Base-by-base conservation (phyloP, 129 eudicot genomes). In the Pulicaria dysenterica region DNA sequence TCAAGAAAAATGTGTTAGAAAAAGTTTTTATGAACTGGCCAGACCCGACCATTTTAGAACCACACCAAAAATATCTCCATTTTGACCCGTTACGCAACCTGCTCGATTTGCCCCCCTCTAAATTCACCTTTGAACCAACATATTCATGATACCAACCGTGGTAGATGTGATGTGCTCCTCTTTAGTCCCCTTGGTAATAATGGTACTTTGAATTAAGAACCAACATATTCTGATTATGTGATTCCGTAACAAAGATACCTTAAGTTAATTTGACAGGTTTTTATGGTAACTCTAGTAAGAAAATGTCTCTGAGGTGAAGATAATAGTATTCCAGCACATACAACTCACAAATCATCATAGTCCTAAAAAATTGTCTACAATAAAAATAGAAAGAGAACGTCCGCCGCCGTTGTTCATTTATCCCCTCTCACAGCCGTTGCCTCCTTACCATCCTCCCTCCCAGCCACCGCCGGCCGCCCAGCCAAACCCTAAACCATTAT, bases 131-230 rank as follows among this genome's bases (percentile, higher is more conserved):
- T 14, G 70, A 76, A 60, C 31, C 56, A 51, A 54, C 15, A 72
- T 47, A 50, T 78, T 62, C 51, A 61, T 46, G 38, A 53, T 41
- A 70, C 71, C 40, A 67, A 87, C 92, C 89, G 76, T 81, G 59
- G 63, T 72, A 57, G 86, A 50, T 13, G 81, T 75, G 46, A 87
- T 79, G 55, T 77, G 70, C 51, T 86, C 83, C 61, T 80, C 87
- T 70, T 51, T 59, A 63, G 81, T 80, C 40, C 79, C 87, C 24
- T 39, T 77, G 61, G 91, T 67, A 56, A 86, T 89, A 68, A 69
- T 71, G 37, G 82, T 74, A 73, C 85, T 83, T 64, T 83, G 88
- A 76, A 88, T 73, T 76, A 83, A 72, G 66, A 88, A 88, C 83
- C 85, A 83, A 87, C 86, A 85, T 57, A 49, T 62, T 36, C 37